Conservation (phyloP, 78 protist genomes). For the Chrysochromulina parva region DNA sequence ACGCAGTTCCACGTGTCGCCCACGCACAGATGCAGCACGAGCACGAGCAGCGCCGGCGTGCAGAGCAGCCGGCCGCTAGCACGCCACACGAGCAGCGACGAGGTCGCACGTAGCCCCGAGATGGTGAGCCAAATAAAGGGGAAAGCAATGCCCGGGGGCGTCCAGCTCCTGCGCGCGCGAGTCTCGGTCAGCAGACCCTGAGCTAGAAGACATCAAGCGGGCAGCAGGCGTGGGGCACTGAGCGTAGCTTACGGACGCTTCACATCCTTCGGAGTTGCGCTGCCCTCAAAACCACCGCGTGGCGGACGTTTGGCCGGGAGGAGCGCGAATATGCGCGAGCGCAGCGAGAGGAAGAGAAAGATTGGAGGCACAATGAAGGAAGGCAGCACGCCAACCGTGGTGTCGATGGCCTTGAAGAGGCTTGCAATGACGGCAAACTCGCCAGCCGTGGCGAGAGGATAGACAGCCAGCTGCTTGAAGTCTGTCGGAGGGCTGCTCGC, state of each 20-base stretch:
- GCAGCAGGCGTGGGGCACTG: too few species aligned
- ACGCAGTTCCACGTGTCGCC: conserved; percentile 14
- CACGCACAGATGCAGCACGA: background rate
- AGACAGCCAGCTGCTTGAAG: background rate
- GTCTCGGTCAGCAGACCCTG: too few species aligned
- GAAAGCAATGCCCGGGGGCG: background rate
- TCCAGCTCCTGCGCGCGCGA: background rate
- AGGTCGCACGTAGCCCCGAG: background rate
- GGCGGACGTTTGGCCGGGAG: background rate
- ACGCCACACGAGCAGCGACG: background rate
- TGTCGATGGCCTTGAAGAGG: background rate
- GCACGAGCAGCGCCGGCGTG: background rate
- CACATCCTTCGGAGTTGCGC: background rate
- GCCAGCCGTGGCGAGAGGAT: background rate
- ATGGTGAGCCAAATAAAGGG: background rate
- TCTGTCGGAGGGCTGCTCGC: background rate
- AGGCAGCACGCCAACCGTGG: background rate
- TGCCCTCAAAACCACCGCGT: background rate
- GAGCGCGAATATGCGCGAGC: background rate
- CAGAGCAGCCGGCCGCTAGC: background rate
- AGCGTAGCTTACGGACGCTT: background rate
- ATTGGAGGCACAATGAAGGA: background rate
- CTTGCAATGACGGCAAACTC: background rate
- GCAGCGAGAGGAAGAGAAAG: background rate
- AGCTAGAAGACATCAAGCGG: too few species aligned